Conservation (phyloP, 148 eudicot species). For the Oxyria digyna region DNA sequence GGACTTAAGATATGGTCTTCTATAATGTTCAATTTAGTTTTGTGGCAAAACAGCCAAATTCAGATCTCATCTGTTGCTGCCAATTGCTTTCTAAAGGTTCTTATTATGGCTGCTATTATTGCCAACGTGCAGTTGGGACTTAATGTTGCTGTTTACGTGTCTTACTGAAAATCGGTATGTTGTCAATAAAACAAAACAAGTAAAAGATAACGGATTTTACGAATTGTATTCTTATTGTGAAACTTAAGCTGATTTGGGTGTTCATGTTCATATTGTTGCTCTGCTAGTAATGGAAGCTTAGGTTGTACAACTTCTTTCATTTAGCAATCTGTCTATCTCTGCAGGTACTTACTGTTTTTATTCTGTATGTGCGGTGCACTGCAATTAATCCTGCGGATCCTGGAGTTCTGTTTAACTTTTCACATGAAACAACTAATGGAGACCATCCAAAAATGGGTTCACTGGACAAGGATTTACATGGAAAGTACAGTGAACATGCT, state of each 20-base stretch:
- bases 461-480: slow-evolving; percentile 25
- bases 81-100: not conserved
- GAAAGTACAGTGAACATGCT: slow-evolving; percentile 38
- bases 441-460: slow-evolving; percentile 23
- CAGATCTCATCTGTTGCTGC: not conserved
- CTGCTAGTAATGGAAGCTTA: slow-evolving; percentile 7
- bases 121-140: not conserved
- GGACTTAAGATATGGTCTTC: not conserved
- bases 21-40: not conserved
- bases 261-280: not conserved
- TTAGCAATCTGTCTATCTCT: not conserved
- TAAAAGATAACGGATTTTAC: not conserved
- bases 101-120: not conserved
- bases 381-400: slow-evolving; percentile 97
- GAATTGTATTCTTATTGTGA: not conserved
- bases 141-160: not conserved
- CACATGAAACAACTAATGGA: slow-evolving; percentile 16
- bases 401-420: slow-evolving; percentile 73
- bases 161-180: not conserved
- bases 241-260: not conserved
- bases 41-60: not conserved
- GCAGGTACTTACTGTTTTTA: slow-evolving; percentile 77
- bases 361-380: slow-evolving; percentile 80
- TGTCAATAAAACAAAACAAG: not conserved
- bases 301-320: not conserved